Conservation (phyloP, 176 grass and related monocot genomes). For the Eleusine coracana region DNA sequence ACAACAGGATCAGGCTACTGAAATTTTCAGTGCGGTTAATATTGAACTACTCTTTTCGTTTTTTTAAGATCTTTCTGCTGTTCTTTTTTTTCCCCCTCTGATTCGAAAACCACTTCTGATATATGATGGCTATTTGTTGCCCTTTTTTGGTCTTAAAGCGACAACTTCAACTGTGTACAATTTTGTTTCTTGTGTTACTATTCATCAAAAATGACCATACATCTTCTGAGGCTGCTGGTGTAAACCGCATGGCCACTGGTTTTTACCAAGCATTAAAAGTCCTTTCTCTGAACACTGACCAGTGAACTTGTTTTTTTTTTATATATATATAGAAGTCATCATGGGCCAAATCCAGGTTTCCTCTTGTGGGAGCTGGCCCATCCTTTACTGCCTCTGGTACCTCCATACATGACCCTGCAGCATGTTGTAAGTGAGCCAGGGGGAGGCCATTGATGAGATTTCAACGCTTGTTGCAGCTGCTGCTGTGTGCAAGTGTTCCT, state of each 20-base stretch:
- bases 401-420: slow-evolving; percentile 5
- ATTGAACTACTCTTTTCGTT: not conserved
- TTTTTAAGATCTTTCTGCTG: not conserved
- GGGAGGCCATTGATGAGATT: slow-evolving; percentile 45
- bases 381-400: slow-evolving; percentile 34
- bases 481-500: slow-evolving; percentile 21
- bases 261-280: slow-evolving; percentile 31
- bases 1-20: not conserved
- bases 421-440: slow-evolving; percentile 40
- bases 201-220: slow-evolving; percentile 39
- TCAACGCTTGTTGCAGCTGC: slow-evolving; percentile 25
- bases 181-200: slow-evolving; percentile 46
- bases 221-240: slow-evolving; percentile 26
- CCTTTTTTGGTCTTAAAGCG: slow-evolving; percentile 18
- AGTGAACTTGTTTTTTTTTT: slow-evolving; percentile 33
- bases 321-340: slow-evolving; percentile 37
- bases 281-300: slow-evolving; percentile 40
- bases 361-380: slow-evolving; percentile 46
- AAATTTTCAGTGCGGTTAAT: slow-evolving; percentile 16
- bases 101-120: not conserved
- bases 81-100: not conserved
- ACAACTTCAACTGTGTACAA: slow-evolving; percentile 29
- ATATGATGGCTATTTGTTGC: slow-evolving; percentile 25
- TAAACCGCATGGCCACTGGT: slow-evolving; percentile 26
- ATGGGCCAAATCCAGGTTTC: slow-evolving; percentile 53